Evolutionary conservation across 164 flowering plant species (phyloP), one percentile per base, ranked within the genome.

Genomic region (Umbellularia californica): DNA sequence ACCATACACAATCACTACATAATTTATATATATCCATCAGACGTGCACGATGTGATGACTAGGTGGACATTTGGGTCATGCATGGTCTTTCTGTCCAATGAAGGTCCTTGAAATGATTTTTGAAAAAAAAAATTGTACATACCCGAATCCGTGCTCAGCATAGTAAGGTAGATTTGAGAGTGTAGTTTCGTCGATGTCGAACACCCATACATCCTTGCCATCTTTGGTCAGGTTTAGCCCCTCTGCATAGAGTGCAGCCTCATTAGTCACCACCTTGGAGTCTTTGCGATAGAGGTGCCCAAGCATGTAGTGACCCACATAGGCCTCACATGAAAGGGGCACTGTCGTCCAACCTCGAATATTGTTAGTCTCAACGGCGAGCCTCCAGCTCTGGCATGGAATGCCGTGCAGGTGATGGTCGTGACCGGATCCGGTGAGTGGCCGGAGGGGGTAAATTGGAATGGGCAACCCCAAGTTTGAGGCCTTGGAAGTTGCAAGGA

Each of bases 311-410:
- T 85, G 28, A 3, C 84, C 84, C 9, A 88, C 78, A 25, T 87
- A 88, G n/a, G 30, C 58, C 71, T 77, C 86, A 52, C 90, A 88
- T 19, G 66, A 22, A 7, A 6, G 2, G 2, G 92, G 90, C 3
- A 83, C 82, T 0, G 77, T 68, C 25, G 23, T 69, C 92, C 90
- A 88, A 20, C 35, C 30, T 0, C 50, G 76, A 50, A 87, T 22
- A 69, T 88, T 87, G 85, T 82, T 70, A 2, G 89, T 78, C 72
- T 88, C 92, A 35, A 85, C 90, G 0, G 72, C 88, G 1, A 84
- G 75, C n/a, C 85, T 67, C 86, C 88, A 85, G 64, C 85, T 85
- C 2, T 58, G 58, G 80, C 88, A 82, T 0, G 81, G 72, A 22
- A 81, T 3, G 19, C 78, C 79, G 0, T 50, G 70, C 2, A 68